A percentile compares a stretch with the other conserved stretches of the same genome.
phyloP scores from a whole-genome alignment of 2,329 filamentous ascomycete species.

The Penicillium nordicum region DNA sequence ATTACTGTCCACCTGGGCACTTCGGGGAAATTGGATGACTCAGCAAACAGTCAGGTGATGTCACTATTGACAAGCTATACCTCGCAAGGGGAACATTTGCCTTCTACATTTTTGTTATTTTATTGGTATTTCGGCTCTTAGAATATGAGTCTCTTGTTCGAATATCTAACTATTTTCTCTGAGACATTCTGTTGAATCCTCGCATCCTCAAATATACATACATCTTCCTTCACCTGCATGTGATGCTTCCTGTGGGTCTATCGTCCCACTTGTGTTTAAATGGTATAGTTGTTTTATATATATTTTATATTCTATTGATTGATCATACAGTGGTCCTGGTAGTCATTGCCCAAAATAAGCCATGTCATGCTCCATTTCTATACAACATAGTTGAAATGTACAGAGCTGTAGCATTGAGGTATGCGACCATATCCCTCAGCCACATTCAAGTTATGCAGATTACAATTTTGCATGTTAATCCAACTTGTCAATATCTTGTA shows the following conservation, averaged over 20 bases:
- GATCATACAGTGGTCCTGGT: background rate
- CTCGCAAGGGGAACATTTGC: background rate
- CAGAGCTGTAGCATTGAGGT: background rate
- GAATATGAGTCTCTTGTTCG: no score
- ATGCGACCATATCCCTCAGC: background rate
- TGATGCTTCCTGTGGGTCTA: background rate
- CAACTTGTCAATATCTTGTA: background rate
- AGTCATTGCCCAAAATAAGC: background rate
- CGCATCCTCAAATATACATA: background rate
- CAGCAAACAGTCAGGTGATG: conserved; percentile 33
- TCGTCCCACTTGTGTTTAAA: background rate
- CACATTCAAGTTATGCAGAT: background rate
- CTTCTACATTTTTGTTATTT: background rate
- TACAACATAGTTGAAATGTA: background rate
- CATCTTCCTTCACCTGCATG: background rate
- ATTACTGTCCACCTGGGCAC: conserved; percentile 16
- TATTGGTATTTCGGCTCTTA: no score
- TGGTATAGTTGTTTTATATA: background rate
- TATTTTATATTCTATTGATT: background rate
- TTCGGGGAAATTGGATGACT: conserved; percentile 16
- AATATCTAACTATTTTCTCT: background rate
- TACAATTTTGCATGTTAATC: background rate
- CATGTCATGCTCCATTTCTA: background rate
- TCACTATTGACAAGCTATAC: conserved; percentile 18
- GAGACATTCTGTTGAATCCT: background rate